Evolutionary conservation across 164 flowering plant genomes (phyloP).

Genomic region (Aristolochia fimbriata): DNA sequence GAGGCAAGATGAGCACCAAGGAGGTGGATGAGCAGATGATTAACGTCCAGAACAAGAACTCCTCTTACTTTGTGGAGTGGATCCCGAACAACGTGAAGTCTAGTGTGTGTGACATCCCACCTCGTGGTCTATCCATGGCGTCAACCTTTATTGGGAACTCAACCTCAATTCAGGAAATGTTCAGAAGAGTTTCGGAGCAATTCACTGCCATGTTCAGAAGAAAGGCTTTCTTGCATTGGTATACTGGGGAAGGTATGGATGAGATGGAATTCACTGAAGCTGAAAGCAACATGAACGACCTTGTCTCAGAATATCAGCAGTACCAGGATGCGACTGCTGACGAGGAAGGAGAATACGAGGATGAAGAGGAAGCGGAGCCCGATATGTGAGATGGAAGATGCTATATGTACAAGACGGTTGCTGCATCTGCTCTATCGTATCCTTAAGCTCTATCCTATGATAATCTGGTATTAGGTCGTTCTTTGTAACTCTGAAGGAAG

Average conservation of each 20-base stretch:
- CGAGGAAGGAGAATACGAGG: slow-evolving; percentile 44
- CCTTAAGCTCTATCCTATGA: not conserved
- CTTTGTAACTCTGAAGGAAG: not conserved
- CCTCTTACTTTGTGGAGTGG: slow-evolving; percentile 44
- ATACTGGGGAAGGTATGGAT: slow-evolving; percentile 65
- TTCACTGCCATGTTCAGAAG: slow-evolving; percentile 62
- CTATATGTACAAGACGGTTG: not conserved
- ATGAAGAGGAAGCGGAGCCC: slow-evolving; percentile 29
- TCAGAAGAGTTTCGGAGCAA: slow-evolving; percentile 56
- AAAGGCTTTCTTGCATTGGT: slow-evolving; percentile 62
- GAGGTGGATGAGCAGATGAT: slow-evolving; percentile 61
- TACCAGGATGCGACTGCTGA: slow-evolving; percentile 71
- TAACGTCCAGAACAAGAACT: slow-evolving; percentile 47
- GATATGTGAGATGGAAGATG: slow-evolving; percentile 1
- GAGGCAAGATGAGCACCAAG: slow-evolving; percentile 67
- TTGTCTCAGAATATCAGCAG: slow-evolving; percentile 61
- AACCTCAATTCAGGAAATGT: slow-evolving; percentile 56
- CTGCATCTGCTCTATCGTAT: not conserved
- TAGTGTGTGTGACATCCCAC: slow-evolving; percentile 49
- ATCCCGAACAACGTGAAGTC: slow-evolving; percentile 52
- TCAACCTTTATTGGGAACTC: slow-evolving; percentile 52
- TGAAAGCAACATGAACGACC: slow-evolving; percentile 60
- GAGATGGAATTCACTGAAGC: slow-evolving; percentile 67
- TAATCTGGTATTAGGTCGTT: not conserved
- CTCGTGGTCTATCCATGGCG: slow-evolving; percentile 36